Percentiles rank a stretch among this genome's conserved stretches.
Conservation (phyloP, 2,329 filamentous ascomycete species). For the Fusarium acutatum region DNA sequence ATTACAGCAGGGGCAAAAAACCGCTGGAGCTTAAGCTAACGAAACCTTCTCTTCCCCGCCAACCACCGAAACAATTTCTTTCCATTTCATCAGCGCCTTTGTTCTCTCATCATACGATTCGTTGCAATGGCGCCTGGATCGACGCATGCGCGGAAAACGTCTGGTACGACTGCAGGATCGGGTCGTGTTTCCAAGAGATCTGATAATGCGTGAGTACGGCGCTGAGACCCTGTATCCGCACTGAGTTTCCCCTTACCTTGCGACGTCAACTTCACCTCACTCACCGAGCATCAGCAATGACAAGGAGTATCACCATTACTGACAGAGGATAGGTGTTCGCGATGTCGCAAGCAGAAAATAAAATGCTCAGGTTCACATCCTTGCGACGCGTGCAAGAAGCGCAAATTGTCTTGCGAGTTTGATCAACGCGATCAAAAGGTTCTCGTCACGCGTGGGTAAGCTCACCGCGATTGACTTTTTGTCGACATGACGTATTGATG, state of each 20-base stretch:
- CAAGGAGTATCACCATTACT: neutral
- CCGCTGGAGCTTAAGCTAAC: constrained; percentile 1
- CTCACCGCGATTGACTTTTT: neutral
- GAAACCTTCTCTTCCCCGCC: neutral
- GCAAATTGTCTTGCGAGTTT: constrained; percentile 46
- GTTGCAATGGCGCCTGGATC: constrained; percentile 30
- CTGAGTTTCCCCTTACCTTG: neutral
- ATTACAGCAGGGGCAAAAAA: neutral
- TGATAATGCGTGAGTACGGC: constrained; percentile 36
- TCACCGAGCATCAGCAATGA: neutral
- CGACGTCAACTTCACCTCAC: neutral
- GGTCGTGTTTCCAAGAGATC: constrained; percentile 40
- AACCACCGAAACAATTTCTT: neutral
- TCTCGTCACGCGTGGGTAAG: constrained; percentile 56
- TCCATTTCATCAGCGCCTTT: neutral
- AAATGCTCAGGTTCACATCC: constrained; percentile 47
- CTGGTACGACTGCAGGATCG: constrained; percentile 5
- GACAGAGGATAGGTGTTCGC: too few species aligned
- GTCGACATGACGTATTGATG: neutral
- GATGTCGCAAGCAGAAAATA: constrained; percentile 48
- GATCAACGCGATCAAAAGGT: constrained; percentile 58
- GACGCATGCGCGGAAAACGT: constrained; percentile 27
- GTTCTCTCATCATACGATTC: neutral
- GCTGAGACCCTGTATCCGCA: neutral
- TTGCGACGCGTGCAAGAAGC: constrained; percentile 46